phyloP scores from a whole-genome alignment of 805 yeast species.

The Candida taoyuanica region DNA sequence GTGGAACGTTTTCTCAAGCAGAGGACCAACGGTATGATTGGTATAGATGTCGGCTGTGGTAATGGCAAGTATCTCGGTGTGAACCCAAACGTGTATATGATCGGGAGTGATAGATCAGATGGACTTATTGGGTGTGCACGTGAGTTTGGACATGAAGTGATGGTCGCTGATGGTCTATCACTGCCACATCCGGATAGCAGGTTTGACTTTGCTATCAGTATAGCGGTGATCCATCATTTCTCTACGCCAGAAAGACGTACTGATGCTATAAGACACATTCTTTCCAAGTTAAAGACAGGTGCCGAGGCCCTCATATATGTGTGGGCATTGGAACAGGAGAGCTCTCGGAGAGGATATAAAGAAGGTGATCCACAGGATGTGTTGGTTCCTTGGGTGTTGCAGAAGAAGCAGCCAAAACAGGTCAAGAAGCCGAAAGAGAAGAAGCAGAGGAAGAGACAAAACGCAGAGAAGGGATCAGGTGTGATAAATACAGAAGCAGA shows the following conservation, averaged over 20 bases:
- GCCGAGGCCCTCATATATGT: constrained; percentile 83
- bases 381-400: constrained; percentile 91
- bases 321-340: constrained; percentile 94
- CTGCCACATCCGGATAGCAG: constrained; percentile 48
- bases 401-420: constrained; percentile 40
- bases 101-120: constrained; percentile 73
- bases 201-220: constrained; percentile 82
- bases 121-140: constrained; percentile 65
- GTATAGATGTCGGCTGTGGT: constrained; percentile 95
- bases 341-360: constrained; percentile 83
- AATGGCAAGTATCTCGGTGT: constrained; percentile 86
- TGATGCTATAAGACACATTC: constrained; percentile 65
- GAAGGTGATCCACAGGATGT: constrained; percentile 93
- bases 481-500: constrained; percentile 4
- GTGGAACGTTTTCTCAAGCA: constrained; percentile 64
- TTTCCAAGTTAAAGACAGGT: constrained; percentile 49
- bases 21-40: constrained; percentile 54
- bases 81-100: constrained; percentile 59
- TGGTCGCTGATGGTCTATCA: constrained; percentile 76
- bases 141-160: constrained; percentile 45
- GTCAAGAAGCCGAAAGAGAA: constrained; percentile 28
- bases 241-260: constrained; percentile 77
- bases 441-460: constrained; percentile 13
- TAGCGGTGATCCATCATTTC: constrained; percentile 95
- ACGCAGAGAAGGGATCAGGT: no score